These are phyloP conservation scores for Paracoccidioides lutzii DNA, from an alignment of 2,329 filamentous ascomycete genomes.

Conservation along the genomic window DNA sequence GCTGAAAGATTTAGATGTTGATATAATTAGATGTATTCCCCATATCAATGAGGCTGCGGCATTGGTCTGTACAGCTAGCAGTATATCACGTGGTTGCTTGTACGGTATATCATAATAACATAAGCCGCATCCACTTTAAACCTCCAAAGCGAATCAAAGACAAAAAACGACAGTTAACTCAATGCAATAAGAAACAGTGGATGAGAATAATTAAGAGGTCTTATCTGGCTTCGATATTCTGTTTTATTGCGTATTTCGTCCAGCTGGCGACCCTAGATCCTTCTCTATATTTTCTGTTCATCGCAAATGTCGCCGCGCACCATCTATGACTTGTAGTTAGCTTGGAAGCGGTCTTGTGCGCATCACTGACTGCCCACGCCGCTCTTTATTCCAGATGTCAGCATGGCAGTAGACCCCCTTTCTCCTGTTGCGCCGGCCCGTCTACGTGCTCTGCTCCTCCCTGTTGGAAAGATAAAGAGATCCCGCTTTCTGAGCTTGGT, in stretches of 20 bases:
- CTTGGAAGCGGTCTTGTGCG: constrained; percentile 23
- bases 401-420: constrained; percentile 78
- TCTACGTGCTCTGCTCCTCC: constrained; percentile 75
- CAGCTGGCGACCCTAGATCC: neutral
- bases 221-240: neutral
- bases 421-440: constrained; percentile 84
- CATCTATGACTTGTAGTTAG: constrained; percentile 17
- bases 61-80: neutral
- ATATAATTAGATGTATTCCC: neutral
- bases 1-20: neutral
- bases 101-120: neutral
- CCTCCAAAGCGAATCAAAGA: neutral
- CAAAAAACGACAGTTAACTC: neutral
- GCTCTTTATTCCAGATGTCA: constrained; percentile 35
- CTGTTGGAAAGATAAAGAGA: constrained; percentile 72
- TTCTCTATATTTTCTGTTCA: neutral
- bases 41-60: neutral
- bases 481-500: constrained; percentile 70
- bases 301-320: constrained; percentile 1
- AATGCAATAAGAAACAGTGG: neutral
- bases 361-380: constrained; percentile 21
- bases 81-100: neutral
- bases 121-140: neutral
- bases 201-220: neutral
- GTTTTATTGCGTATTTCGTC: neutral